Evolutionary conservation across 805 yeast genomes (phyloP).

Genomic region (Metschnikowia matae): DNA sequence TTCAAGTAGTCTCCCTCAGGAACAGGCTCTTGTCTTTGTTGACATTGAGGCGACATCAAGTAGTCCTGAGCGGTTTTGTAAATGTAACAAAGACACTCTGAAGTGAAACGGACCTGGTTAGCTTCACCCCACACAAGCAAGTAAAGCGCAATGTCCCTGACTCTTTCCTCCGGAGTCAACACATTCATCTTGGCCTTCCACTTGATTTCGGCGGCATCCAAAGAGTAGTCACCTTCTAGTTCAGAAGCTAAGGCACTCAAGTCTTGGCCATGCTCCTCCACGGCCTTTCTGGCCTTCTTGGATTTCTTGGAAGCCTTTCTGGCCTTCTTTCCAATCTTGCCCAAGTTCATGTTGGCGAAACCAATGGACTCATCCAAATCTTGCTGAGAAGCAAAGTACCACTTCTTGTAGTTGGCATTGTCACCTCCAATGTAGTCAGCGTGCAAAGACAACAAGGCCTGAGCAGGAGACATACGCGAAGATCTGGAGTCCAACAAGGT

Average conservation of each 20-base stretch:
- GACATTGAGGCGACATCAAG: slow-evolving; percentile 83
- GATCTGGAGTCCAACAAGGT: slow-evolving; percentile 77
- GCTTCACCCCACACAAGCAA: slow-evolving; percentile 87
- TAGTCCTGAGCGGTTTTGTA: slow-evolving; percentile 94
- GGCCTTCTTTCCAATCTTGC: slow-evolving; percentile 73
- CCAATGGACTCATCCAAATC: slow-evolving; percentile 84
- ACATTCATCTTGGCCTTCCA: slow-evolving; percentile 81
- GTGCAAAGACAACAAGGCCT: slow-evolving; percentile 75
- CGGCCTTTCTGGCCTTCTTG: slow-evolving; percentile 68
- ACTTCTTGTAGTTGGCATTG: slow-evolving; percentile 76
- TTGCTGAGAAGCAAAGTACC: slow-evolving; percentile 87
- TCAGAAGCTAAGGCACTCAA: slow-evolving; percentile 60
- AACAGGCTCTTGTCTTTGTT: slow-evolving; percentile 76
- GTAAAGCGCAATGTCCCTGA: slow-evolving; percentile 73
- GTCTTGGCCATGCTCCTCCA: slow-evolving; percentile 61
- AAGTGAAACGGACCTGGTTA: slow-evolving; percentile 88
- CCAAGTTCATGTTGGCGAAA: slow-evolving; percentile 73
- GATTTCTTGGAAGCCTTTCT: slow-evolving; percentile 79
- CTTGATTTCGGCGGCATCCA: slow-evolving; percentile 78
- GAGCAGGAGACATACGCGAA: slow-evolving; percentile 86
- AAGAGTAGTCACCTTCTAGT: slow-evolving; percentile 78
- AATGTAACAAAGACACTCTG: slow-evolving; percentile 80
- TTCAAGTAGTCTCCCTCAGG: slow-evolving; percentile 90
- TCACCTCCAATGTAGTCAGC: slow-evolving; percentile 90
- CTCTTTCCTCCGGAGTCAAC: slow-evolving; percentile 71